phyloP scores from a whole-genome alignment of 257 asterid genomes.

The Nicotiana tomentosiformis region DNA sequence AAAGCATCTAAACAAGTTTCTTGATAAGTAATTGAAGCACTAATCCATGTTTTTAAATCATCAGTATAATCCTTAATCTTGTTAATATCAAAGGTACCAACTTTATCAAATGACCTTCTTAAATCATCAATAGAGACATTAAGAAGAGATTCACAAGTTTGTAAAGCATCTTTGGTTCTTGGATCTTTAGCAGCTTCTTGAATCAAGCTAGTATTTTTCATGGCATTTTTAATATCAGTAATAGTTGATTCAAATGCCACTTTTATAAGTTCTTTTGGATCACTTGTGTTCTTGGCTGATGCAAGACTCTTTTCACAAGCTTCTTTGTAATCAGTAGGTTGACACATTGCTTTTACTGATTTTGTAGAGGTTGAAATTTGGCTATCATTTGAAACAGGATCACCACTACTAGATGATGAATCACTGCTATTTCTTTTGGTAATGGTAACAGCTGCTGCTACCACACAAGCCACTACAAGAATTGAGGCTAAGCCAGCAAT shows the following conservation, averaged over 20 bases:
- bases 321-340: slow-evolving; percentile 52
- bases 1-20: slow-evolving; percentile 75
- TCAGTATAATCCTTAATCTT: slow-evolving; percentile 21
- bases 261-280: slow-evolving; percentile 52
- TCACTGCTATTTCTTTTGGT: not conserved
- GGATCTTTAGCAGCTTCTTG: slow-evolving; percentile 44
- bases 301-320: slow-evolving; percentile 44
- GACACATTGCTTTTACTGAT: slow-evolving; percentile 43
- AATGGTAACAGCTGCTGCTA: slow-evolving; percentile 27
- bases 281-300: slow-evolving; percentile 35
- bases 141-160: slow-evolving; percentile 40
- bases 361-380: slow-evolving; percentile 15
- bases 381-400: not conserved
- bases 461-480: slow-evolving; percentile 46
- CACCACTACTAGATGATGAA: not conserved
- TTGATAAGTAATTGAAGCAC: slow-evolving; percentile 55
- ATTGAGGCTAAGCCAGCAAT: slow-evolving; percentile 35
- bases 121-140: slow-evolving; percentile 50
- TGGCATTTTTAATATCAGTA: slow-evolving; percentile 20
- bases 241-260: slow-evolving; percentile 35
- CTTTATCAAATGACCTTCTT: slow-evolving; percentile 23
- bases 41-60: slow-evolving; percentile 54
- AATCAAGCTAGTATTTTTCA: slow-evolving; percentile 33
- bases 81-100: slow-evolving; percentile 20
- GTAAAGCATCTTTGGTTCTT: slow-evolving; percentile 38